phyloP scores from a whole-genome alignment of 2,329 filamentous ascomycete genomes.

The Pezicula rhizophila region DNA sequence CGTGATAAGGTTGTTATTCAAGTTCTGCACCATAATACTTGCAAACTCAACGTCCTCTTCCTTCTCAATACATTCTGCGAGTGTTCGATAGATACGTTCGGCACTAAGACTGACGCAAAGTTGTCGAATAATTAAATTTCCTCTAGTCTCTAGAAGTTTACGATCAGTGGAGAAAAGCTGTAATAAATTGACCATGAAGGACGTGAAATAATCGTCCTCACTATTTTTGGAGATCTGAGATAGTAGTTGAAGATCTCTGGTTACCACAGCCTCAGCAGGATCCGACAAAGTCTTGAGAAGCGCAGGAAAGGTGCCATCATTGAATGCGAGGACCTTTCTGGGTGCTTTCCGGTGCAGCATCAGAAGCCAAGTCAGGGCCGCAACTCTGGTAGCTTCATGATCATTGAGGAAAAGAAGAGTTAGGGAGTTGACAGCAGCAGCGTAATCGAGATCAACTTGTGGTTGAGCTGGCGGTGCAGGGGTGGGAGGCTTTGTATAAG shows the following conservation, averaged over 20 bases:
- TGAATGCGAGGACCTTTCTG: conserved; percentile 86
- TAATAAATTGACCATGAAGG: conserved; percentile 95
- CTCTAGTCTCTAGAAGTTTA: conserved; percentile 81
- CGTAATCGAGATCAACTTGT: conserved; percentile 82
- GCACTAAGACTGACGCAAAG: conserved; percentile 88
- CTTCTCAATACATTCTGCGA: conserved; percentile 94
- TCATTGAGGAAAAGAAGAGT: conserved; percentile 94
- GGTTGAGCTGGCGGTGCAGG: conserved; percentile 36
- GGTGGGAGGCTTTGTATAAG: conserved; percentile 20
- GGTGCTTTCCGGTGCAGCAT: conserved; percentile 97
- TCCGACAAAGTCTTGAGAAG: conserved; percentile 94
- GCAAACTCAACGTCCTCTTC: conserved; percentile 98
- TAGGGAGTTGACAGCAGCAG: conserved; percentile 85
- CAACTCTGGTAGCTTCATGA: conserved; percentile 90
- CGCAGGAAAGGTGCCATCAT: conserved; percentile 94
- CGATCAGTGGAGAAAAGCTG: conserved; percentile 95
- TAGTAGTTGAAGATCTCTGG: conserved; percentile 83
- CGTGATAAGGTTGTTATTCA: conserved; percentile 98
- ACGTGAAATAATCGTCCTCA: conserved; percentile 94
- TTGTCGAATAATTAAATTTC: conserved; percentile 94
- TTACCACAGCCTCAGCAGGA: conserved; percentile 91
- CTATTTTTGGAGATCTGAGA: conserved; percentile 96
- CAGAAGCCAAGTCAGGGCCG: conserved; percentile 90
- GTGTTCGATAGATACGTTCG: conserved; percentile 88
- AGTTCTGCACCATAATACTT: conserved; percentile 98